Conservation (phyloP, 192 early-diverging fungal species). For the Coemansia sp. region DNA sequence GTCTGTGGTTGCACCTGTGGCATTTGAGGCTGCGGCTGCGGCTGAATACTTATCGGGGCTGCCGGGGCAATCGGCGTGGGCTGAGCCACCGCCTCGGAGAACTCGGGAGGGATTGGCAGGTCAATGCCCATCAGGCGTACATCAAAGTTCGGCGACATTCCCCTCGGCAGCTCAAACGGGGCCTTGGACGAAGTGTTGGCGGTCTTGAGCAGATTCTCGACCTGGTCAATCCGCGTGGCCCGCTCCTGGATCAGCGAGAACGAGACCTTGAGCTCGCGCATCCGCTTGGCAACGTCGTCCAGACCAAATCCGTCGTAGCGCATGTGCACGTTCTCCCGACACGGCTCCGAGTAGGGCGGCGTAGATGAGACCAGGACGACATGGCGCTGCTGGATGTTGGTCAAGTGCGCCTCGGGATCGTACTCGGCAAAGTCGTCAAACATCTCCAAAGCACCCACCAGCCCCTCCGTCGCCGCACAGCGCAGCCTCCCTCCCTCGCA, state of each 20-base stretch:
- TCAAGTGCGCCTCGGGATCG: constrained; percentile 40
- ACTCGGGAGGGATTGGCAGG: constrained; percentile 29
- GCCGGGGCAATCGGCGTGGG: constrained; percentile 16
- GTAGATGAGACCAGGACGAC: constrained; percentile 42
- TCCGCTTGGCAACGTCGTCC: constrained; percentile 38
- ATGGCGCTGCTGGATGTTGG: constrained; percentile 47
- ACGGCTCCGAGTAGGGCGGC: constrained; percentile 39
- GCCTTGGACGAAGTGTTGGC: constrained; percentile 34
- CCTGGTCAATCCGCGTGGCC: constrained; percentile 33
- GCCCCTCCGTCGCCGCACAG: constrained; percentile 45
- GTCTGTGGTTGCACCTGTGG: constrained; percentile 33
- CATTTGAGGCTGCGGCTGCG: neutral
- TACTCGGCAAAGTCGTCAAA: constrained; percentile 48
- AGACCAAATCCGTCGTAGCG: constrained; percentile 42
- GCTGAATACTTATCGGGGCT: neutral
- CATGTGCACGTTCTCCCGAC: constrained; percentile 44
- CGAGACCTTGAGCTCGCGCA: constrained; percentile 49
- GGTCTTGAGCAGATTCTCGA: constrained; percentile 30
- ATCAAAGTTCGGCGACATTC: constrained; percentile 44
- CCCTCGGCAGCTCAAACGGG: constrained; percentile 28
- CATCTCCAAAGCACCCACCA: constrained; percentile 50
- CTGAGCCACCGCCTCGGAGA: constrained; percentile 2
- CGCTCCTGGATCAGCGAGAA: constrained; percentile 49
- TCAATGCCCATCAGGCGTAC: constrained; percentile 38
- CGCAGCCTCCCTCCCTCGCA: constrained; percentile 43